A percentile compares a stretch with the other conserved stretches of the same genome.
These are phyloP conservation scores for Nepenthes mirabilis DNA, from an alignment of 148 eudicot genomes.

Conservation along the genomic window DNA sequence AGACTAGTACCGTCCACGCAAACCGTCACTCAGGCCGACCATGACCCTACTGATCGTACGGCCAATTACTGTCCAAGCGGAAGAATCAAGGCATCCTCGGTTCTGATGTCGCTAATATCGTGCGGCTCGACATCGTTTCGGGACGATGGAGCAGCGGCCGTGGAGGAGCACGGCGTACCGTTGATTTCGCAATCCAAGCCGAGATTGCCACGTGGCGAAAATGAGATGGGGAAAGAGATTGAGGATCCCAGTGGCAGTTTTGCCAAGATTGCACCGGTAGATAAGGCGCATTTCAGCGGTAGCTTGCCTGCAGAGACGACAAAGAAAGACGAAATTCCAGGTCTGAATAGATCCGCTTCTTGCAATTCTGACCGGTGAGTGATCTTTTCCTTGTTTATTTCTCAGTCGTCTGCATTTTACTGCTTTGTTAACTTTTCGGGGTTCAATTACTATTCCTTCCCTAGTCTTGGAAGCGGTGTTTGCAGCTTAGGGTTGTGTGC, in stretches of 20 bases:
- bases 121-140: constrained; percentile 77
- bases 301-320: constrained; percentile 17
- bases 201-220: constrained; percentile 56
- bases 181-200: constrained; percentile 42
- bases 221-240: constrained; percentile 30
- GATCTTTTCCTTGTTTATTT: no score
- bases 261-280: constrained; percentile 34
- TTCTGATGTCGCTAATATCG: constrained; percentile 64
- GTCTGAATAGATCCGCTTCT: constrained; percentile 22
- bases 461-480: no score
- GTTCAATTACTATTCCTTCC: no score
- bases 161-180: constrained; percentile 38
- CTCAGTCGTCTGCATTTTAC: no score
- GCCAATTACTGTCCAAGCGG: constrained; percentile 26
- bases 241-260: constrained; percentile 13
- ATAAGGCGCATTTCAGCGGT: constrained; percentile 33
- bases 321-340: constrained; percentile 7
- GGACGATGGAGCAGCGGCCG: constrained; percentile 46
- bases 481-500: no score
- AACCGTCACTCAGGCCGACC: constrained; percentile 1
- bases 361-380: constrained; percentile 31
- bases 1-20: constrained; percentile 14
- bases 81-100: constrained; percentile 52
- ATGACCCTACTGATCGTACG: constrained; percentile 16
- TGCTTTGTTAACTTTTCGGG: no score